Percentiles rank a stretch among this genome's conserved stretches.
Conservation (phyloP, 1,139 yeast genomes). For the Debaryomyces sp. region DNA sequence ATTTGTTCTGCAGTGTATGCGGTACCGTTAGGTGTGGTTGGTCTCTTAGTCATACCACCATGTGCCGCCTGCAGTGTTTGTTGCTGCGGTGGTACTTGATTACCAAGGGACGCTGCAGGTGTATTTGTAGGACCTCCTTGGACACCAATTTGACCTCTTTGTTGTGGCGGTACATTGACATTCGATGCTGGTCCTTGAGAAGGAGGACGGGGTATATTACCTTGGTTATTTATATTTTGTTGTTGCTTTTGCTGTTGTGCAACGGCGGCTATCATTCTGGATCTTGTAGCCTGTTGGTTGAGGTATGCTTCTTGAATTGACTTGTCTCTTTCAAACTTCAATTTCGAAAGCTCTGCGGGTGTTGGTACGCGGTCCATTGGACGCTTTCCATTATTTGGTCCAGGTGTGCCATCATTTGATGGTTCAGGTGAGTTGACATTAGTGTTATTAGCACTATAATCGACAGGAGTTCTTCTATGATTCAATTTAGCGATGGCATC, state of each 20-base stretch:
- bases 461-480: conserved; percentile 30
- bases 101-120: neutral
- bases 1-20: conserved; percentile 59
- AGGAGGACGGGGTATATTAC: conserved; percentile 2
- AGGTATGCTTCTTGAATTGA: conserved; percentile 74
- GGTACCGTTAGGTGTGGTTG: conserved; percentile 55
- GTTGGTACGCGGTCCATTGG: conserved; percentile 56
- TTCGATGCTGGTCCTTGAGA: conserved; percentile 5
- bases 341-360: conserved; percentile 78
- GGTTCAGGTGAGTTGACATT: conserved; percentile 9
- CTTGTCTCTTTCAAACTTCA: conserved; percentile 85
- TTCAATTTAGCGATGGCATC: conserved; percentile 38
- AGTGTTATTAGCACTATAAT: conserved; percentile 14
- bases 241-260: conserved; percentile 35
- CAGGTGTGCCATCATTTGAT: conserved; percentile 10
- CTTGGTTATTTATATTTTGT: conserved; percentile 10
- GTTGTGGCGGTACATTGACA: conserved; percentile 6
- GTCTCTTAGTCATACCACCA: conserved; percentile 25
- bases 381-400: conserved; percentile 19
- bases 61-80: conserved; percentile 19
- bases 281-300: conserved; percentile 51
- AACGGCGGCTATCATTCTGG: conserved; percentile 44
- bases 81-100: conserved; percentile 22
- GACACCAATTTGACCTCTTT: conserved; percentile 2
- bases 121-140: neutral